These are phyloP conservation scores for Mikania micrantha DNA, from an alignment of 129 eudicot species.

Conservation along the genomic window DNA sequence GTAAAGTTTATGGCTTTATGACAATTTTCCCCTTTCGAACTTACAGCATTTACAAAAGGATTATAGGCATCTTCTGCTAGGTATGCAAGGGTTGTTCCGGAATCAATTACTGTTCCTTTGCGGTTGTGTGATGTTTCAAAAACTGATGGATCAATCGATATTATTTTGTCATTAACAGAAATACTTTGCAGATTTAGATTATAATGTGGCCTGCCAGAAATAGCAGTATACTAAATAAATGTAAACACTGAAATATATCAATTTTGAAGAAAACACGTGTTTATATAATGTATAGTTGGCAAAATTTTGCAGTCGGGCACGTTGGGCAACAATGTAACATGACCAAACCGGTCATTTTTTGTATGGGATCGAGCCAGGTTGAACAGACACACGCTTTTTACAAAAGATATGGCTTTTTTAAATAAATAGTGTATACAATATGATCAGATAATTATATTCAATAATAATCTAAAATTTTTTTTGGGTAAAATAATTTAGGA, in stretches of 20 bases:
- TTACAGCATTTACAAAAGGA: slow-evolving; percentile 73
- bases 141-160: slow-evolving; percentile 57
- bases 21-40: slow-evolving; percentile 16
- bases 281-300: not conserved
- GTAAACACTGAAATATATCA: not conserved
- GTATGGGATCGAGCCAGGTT: not conserved
- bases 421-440: not conserved
- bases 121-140: slow-evolving; percentile 50
- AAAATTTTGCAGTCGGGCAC: not conserved
- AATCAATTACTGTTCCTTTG: slow-evolving; percentile 92
- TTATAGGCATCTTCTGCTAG: slow-evolving; percentile 78
- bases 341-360: not conserved
- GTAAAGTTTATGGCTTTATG: not conserved
- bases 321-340: not conserved
- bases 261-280: not conserved
- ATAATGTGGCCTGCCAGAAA: slow-evolving; percentile 70
- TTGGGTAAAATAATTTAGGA: not conserved
- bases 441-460: not conserved
- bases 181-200: slow-evolving; percentile 66
- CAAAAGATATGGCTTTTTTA: not conserved
- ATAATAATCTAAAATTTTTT: not conserved
- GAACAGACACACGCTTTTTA: not conserved
- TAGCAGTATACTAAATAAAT: not conserved
- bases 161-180: slow-evolving; percentile 56
- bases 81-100: slow-evolving; percentile 94